Conservation (phyloP, 495 filamentous ascomycete genomes). For the Pyrenula aspistea region DNA sequence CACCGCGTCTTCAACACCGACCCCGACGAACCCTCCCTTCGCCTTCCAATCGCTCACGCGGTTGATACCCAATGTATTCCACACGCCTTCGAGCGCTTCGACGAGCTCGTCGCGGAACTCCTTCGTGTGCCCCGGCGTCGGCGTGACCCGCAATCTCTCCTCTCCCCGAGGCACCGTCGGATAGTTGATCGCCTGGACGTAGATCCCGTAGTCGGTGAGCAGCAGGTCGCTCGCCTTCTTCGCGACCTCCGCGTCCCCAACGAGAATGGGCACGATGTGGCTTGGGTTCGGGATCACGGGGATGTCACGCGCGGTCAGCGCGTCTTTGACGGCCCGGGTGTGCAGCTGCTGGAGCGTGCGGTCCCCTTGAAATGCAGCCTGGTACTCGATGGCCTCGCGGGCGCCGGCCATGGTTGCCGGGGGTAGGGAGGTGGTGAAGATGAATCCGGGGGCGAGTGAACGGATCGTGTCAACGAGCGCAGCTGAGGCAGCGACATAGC, state of each 20-base stretch:
- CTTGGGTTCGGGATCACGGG: slow-evolving; percentile 98
- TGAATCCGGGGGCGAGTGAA: slow-evolving; percentile 92
- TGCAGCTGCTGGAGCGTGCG: slow-evolving; percentile 87
- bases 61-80: slow-evolving; percentile 79
- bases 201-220: slow-evolving; percentile 78
- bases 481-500: slow-evolving; percentile 86
- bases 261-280: slow-evolving; percentile 89
- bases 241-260: slow-evolving; percentile 89
- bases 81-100: slow-evolving; percentile 75
- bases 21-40: slow-evolving; percentile 86
- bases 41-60: slow-evolving; percentile 82
- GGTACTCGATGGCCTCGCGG: slow-evolving; percentile 83
- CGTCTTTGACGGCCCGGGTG: slow-evolving; percentile 80
- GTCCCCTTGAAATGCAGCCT: slow-evolving; percentile 68
- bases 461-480: slow-evolving; percentile 91
- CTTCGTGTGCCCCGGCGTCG: slow-evolving; percentile 81
- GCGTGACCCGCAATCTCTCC: slow-evolving; percentile 89
- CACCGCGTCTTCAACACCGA: slow-evolving; percentile 54
- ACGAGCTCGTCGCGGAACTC: slow-evolving; percentile 75
- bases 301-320: slow-evolving; percentile 64
- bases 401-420: slow-evolving; percentile 97
- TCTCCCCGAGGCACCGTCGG: slow-evolving; percentile 93
- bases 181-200: slow-evolving; percentile 98
- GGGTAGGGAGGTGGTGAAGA: slow-evolving; percentile 94
- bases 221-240: slow-evolving; percentile 82